Evolutionary conservation across 2,329 filamentous ascomycete species (phyloP).

Genomic region (Teratosphaeria epicoccoides): DNA sequence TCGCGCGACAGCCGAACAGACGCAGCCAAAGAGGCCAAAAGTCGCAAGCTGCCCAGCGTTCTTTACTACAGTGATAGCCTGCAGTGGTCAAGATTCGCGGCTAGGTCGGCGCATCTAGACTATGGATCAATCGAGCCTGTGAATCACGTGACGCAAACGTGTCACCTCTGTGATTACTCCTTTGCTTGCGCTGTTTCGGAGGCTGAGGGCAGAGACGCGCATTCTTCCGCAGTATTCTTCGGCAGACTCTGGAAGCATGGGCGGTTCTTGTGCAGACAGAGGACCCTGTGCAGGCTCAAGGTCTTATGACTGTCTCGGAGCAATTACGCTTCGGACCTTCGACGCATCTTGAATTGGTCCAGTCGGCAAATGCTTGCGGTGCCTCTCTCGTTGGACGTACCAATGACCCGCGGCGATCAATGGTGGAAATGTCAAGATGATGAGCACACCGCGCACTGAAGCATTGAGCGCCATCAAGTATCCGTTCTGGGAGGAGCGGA

Average conservation of each 20-base stretch:
- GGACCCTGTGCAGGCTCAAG: not conserved
- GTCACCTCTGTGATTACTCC: not conserved
- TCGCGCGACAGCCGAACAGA: not conserved
- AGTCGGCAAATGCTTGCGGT: not conserved
- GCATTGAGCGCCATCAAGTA: not conserved
- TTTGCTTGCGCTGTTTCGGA: slow-evolving; percentile 1
- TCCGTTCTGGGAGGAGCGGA: not conserved
- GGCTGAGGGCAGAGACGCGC: not conserved
- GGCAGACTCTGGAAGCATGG: not conserved
- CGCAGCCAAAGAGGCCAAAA: not conserved
- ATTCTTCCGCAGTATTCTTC: not conserved
- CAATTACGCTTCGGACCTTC: not conserved
- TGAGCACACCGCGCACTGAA: not conserved
- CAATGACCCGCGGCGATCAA: not conserved
- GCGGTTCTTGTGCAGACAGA: not conserved
- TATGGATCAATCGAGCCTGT: not conserved
- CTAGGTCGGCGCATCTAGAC: not conserved
- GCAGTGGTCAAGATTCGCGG: not conserved
- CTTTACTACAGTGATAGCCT: slow-evolving; percentile 1
- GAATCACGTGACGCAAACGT: not conserved
- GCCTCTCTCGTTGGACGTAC: not conserved
- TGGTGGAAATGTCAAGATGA: not conserved
- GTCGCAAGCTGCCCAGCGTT: not conserved
- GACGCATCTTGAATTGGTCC: not conserved
- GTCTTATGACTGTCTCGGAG: not conserved